Base-by-base conservation (phyloP, 805 yeast genomes). In the Kodamaea sagamina region DNA sequence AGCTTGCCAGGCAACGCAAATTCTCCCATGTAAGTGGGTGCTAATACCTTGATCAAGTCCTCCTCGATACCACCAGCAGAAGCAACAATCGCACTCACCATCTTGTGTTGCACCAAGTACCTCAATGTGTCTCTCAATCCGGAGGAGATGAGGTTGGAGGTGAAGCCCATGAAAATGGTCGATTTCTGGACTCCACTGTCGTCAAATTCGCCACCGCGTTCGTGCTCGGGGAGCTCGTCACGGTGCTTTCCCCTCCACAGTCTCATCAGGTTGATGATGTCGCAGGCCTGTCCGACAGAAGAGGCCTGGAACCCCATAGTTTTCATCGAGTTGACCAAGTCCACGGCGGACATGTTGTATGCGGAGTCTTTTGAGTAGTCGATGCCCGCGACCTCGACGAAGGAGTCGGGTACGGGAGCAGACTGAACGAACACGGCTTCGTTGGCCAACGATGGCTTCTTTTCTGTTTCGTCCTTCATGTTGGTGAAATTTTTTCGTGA, bases 51-150 rank as follows among this genome's bases (percentile, higher is more conserved):
- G 74, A 93, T 93, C 39, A 93, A 70, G 68, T 93, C 99, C 71
- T 93, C 99, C 65, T 93, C 99, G 48, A 93, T 82, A 53, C 99
- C 99, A 52, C 99, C 99, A 16, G 97, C 99, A 49, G 92, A 79
- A n/a, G 98, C 85, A 39, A 93, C 99, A 56, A 93, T 81, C 12
- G 95, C 98, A 55, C 89, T 85, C 35, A 93, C 96, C 79, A 86
- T 86, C 65, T 89, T 92, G 70, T 95, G 83, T 65, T 95, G 95
- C 24, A 89, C 98, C 54, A 93, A 75, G 62, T 74, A 92, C 60
- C 93, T 78, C 53, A 93, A 70, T 22, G 97, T 89, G 57, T 90
- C 96, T 66, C 99, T 81, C 46, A 90, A 69, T 34, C 99, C 99
- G 4, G 96, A 86, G 31, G 96, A 86, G 56, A 93, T 93, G 71